These are phyloP conservation scores for Aspergillus pseudoterreus DNA, from an alignment of 2,329 filamentous ascomycete species.

Conservation along the genomic window DNA sequence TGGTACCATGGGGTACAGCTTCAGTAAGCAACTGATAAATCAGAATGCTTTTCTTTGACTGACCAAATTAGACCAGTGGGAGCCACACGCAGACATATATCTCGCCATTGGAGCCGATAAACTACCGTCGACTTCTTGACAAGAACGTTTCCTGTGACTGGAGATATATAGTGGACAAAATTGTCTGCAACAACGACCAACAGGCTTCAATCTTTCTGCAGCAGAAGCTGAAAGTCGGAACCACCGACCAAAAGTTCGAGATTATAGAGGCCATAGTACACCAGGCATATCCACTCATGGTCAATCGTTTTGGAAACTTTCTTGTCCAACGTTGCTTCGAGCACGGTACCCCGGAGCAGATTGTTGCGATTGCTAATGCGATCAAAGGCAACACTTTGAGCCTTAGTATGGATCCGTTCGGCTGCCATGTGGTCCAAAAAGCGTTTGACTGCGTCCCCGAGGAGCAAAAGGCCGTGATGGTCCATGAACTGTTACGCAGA, in stretches of 20 bases:
- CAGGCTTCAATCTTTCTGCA: conserved; percentile 98
- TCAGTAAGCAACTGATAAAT: conserved; percentile 49
- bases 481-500: conserved; percentile 89
- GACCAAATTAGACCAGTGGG: conserved; percentile 28
- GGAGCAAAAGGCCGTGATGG: conserved; percentile 97
- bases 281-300: conserved; percentile 92
- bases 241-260: conserved; percentile 90
- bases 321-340: conserved; percentile 98
- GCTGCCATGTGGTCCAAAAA: conserved; percentile 97
- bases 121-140: conserved; percentile 92
- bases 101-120: conserved; percentile 83
- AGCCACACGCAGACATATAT: conserved; percentile 71
- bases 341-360: conserved; percentile 90
- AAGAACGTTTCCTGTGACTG: conserved; percentile 97
- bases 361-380: conserved; percentile 88
- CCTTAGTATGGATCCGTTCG: conserved; percentile 97
- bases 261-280: conserved; percentile 95
- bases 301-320: conserved; percentile 98
- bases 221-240: conserved; percentile 97
- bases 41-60: conserved; percentile 14
- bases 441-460: conserved; percentile 97
- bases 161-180: conserved; percentile 99
- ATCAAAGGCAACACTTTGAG: conserved; percentile 92
- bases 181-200: conserved; percentile 98
- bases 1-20: conserved; percentile 32